Percentiles rank a stretch among this genome's conserved stretches.
phyloP scores from a whole-genome alignment of 805 yeast genomes.

The Metschnikowia noctiluminum region DNA sequence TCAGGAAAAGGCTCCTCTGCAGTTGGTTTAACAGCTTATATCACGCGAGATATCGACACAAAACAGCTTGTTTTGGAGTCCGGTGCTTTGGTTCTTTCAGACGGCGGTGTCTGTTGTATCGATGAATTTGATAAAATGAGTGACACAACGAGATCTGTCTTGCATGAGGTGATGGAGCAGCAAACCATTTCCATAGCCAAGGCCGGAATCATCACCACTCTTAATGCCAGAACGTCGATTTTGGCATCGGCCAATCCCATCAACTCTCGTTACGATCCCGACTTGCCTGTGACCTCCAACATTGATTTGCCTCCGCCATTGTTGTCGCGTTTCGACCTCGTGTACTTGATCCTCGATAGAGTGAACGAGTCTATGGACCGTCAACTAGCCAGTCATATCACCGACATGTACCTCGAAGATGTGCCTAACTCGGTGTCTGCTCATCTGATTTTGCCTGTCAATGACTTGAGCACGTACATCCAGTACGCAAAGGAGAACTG shows the following conservation, averaged over 20 bases:
- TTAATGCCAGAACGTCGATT: constrained; percentile 94
- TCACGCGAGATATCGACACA: constrained; percentile 91
- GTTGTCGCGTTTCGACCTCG: constrained; percentile 91
- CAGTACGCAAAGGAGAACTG: constrained; percentile 88
- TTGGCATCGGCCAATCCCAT: constrained; percentile 97
- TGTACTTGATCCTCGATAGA: constrained; percentile 85
- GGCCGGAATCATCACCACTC: constrained; percentile 96
- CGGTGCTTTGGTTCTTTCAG: constrained; percentile 94
- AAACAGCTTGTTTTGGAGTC: constrained; percentile 89
- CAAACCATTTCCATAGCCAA: constrained; percentile 97
- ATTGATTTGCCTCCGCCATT: constrained; percentile 97
- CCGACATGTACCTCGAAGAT: constrained; percentile 89
- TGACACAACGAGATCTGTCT: constrained; percentile 87
- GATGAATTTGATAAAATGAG: constrained; percentile 99
- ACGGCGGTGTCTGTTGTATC: constrained; percentile 98
- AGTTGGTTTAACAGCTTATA: constrained; percentile 96
- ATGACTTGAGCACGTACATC: constrained; percentile 81
- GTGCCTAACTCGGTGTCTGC: constrained; percentile 66
- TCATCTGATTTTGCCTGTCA: constrained; percentile 76
- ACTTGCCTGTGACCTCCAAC: constrained; percentile 88
- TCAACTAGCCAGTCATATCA: constrained; percentile 83
- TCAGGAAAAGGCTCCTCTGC: constrained; percentile 99
- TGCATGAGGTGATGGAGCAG: constrained; percentile 99
- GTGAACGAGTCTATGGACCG: constrained; percentile 86
- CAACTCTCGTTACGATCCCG: constrained; percentile 92